Base-by-base conservation (phyloP, 2,329 filamentous ascomycete species). In the Ceratocystis albifundus region DNA sequence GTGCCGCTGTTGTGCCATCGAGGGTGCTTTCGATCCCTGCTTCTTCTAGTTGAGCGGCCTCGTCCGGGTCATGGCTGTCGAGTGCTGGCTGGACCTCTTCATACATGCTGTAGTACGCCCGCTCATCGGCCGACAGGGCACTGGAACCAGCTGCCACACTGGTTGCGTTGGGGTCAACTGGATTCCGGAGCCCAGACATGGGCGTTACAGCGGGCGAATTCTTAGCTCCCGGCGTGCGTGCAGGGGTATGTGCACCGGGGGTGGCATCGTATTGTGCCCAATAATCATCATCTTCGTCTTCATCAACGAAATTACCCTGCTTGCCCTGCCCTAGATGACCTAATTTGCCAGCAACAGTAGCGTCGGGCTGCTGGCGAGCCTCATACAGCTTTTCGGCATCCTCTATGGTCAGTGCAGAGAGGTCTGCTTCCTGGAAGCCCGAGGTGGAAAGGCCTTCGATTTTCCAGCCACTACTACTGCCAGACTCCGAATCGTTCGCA, bases 31-130 rank as follows among this genome's bases (percentile, higher is more conserved):
- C 71, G 22, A 68, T 64, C 69, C 69, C 61, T 70, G 71, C 76
- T 66, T 79, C 85, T 2, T 65, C 32, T 3, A 68, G 41, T 10
- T 66, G 57, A 5, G 30, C 53, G 12, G 61, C 64, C 75, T 90
- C 88, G 71, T 90, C 87, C n/a, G 88, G 88, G 70, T 92, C 88
- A 73, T 92, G 85, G 66, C 84, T 84, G 74, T 93, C 89, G 79
- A 93, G 84, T 41, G 88, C 88, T 1, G 89, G 88, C 73, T 93
- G 89, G 7, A 93, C 88, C 69, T 83, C 79, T 71, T 88, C 86
- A 74, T 94, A 93, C 72, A 87, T 85, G 20, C 87, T 84, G 74
- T 84, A 93, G 74, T 93, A 93, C 55, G 85, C 85, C 61, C 87
- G 83, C 69, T 92, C 88, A 22, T 79, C 78, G 6, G 78, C 77